Percentiles rank a stretch among this genome's conserved stretches.
phyloP scores from a whole-genome alignment of 2,329 filamentous ascomycete genomes.

The Scedosporium aurantiacum region DNA sequence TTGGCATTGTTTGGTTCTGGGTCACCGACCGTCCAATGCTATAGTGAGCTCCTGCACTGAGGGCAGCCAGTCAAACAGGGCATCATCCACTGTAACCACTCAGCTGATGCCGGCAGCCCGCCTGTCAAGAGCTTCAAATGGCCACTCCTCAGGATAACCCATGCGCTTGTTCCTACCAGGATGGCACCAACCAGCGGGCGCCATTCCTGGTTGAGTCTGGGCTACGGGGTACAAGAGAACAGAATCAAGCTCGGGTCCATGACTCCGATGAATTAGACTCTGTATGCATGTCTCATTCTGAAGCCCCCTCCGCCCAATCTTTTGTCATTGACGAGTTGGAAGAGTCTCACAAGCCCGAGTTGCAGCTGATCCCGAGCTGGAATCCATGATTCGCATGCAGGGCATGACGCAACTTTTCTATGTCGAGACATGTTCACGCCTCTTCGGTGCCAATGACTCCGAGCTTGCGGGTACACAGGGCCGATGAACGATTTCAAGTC shows the following conservation, averaged over 20 bases:
- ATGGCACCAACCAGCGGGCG: not conserved
- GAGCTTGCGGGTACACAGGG: not conserved
- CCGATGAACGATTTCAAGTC: too few relatives aligned
- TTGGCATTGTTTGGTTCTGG: too few relatives aligned
- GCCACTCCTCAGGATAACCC: not conserved
- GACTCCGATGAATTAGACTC: not conserved
- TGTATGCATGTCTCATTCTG: slow-evolving; percentile 2
- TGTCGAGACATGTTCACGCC: not conserved
- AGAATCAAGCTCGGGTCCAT: not conserved
- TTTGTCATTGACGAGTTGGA: not conserved
- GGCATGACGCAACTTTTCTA: not conserved
- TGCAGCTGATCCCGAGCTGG: not conserved
- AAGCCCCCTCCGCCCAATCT: not conserved
- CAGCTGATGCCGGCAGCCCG: too few relatives aligned
- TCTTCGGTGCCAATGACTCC: not conserved
- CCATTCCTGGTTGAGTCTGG: not conserved
- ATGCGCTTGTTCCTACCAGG: not conserved
- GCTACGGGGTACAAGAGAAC: not conserved
- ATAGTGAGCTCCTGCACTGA: too few relatives aligned
- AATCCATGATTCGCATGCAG: not conserved
- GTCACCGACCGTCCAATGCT: too few relatives aligned
- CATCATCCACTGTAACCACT: too few relatives aligned
- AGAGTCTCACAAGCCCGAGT: not conserved
- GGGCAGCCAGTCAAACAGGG: too few relatives aligned
- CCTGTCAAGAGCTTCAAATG: not conserved